Evolutionary conservation across 306 rosid species (phyloP).

Genomic region (Lathyrus tuberosus): DNA sequence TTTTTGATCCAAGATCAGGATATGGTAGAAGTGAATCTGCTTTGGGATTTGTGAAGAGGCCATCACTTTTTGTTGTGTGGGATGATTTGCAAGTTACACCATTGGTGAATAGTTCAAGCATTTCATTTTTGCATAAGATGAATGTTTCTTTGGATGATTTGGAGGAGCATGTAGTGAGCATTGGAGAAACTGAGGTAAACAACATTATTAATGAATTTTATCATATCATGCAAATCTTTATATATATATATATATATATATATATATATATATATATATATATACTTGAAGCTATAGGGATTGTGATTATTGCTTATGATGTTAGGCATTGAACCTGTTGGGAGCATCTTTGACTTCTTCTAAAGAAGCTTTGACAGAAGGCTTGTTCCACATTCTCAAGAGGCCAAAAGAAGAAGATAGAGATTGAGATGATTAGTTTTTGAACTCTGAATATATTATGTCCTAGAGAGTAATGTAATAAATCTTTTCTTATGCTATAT

Average conservation of each 20-base stretch:
- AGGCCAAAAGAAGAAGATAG: conserved; percentile 24
- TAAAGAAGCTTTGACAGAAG: conserved; percentile 42
- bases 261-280: no score
- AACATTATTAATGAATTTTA: no score
- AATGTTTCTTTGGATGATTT: conserved; percentile 43
- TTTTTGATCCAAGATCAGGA: conserved; percentile 40
- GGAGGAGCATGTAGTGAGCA: conserved; percentile 39
- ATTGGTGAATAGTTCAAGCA: conserved; percentile 29
- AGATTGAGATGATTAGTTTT: background rate
- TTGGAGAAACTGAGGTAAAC: conserved; percentile 33
- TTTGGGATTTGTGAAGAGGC: conserved; percentile 43
- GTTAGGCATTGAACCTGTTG: conserved; percentile 42
- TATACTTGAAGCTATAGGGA: background rate
- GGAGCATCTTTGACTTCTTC: conserved; percentile 43
- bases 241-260: no score
- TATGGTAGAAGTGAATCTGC: conserved; percentile 20
- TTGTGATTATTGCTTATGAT: background rate
- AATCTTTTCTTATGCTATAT: no score
- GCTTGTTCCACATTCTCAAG: conserved; percentile 21
- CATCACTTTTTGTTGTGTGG: conserved; percentile 39
- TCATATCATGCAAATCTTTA: no score
- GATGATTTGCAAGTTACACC: conserved; percentile 45
- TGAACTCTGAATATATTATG: no score
- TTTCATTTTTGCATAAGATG: conserved; percentile 41
- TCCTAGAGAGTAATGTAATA: background rate